These are phyloP conservation scores for Talaromyces ruber DNA, from an alignment of 495 filamentous ascomycete genomes.

Conservation along the genomic window DNA sequence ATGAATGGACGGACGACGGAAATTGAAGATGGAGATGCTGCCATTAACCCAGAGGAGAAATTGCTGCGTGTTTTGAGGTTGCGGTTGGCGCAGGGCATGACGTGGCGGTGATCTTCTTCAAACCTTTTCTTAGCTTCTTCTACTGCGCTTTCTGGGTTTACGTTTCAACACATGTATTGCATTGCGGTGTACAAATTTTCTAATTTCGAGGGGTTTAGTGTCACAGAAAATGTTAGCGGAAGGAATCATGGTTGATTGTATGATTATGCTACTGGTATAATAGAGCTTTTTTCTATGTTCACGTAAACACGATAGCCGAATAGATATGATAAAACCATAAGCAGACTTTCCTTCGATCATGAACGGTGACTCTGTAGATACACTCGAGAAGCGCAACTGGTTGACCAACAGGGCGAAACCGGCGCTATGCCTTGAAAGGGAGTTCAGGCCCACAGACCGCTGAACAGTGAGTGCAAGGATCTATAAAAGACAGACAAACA, in stretches of 20 bases:
- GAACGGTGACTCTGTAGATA: neutral
- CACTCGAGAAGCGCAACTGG: neutral
- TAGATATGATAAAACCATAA: neutral
- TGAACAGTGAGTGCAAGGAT: neutral
- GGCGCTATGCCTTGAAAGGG: neutral
- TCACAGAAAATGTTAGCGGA: neutral
- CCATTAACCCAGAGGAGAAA: conserved; percentile 5
- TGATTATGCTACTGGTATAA: neutral
- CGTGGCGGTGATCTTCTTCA: neutral
- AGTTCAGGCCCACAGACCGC: neutral
- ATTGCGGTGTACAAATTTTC: neutral
- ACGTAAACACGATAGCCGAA: neutral
- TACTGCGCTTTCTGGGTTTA: too few species aligned
- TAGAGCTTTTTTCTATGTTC: neutral
- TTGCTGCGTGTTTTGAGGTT: conserved; percentile 63
- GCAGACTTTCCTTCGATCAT: too few species aligned
- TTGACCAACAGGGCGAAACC: neutral
- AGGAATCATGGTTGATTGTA: neutral
- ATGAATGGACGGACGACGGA: conserved; percentile 28
- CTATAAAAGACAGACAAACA: neutral
- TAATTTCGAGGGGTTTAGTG: neutral
- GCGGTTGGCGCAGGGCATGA: conserved; percentile 59
- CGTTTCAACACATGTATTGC: neutral
- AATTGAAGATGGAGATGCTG: neutral
- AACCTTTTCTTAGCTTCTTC: neutral